Base-by-base conservation (phyloP, 2,329 filamentous ascomycete species). In the Ophiostoma quercus region DNA sequence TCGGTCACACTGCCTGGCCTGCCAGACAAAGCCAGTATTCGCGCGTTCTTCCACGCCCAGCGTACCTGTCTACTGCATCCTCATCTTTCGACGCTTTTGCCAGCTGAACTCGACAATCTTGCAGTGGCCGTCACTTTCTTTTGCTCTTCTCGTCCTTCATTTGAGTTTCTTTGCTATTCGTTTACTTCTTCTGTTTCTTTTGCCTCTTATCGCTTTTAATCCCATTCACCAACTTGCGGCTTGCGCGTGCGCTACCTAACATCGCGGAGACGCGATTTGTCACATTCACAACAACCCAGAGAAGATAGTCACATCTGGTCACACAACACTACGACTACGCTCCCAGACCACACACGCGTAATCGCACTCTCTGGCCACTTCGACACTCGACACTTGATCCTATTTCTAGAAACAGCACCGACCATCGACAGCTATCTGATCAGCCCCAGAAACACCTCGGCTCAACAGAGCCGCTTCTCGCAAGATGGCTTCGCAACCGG, bases 401-500 rank as follows among this genome's bases (percentile, higher is more conserved):
- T 29, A 12, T 34, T 3, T 22, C n/a, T 57, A 63, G 60, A 34
- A 8, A n/a, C 25, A 11, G 7, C n/a, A n/a, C 32, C 25, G 29
- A 14, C 60, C 32, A 19, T 6, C 16, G 60, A 37, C 60, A 63
- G 8, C n/a, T 22, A 65, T 12, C 34, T 25, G 60, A 63, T n/a
- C 16, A n/a, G 2, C 19, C 19, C 34, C 9, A 22, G 9, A 3
- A 22, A 39, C 62, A 39, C 62, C 34, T 22, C 65, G 69, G 71
- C 71, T 70, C 69, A 43, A 41, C 29, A 25, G 67, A 68, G 41
- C 68, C 66, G 41, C 8, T 9, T 8, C 25, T 68, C 22, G 68
- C 68, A 67, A 68, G 0, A 74, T 74, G 73, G 71, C 68, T 65
- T 69, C 70, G 7, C 72, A 72, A 65, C 70, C 68, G 1, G 73